Conservation (phyloP, 805 yeast genomes). For the Lipomyces spencermartinsiae region DNA sequence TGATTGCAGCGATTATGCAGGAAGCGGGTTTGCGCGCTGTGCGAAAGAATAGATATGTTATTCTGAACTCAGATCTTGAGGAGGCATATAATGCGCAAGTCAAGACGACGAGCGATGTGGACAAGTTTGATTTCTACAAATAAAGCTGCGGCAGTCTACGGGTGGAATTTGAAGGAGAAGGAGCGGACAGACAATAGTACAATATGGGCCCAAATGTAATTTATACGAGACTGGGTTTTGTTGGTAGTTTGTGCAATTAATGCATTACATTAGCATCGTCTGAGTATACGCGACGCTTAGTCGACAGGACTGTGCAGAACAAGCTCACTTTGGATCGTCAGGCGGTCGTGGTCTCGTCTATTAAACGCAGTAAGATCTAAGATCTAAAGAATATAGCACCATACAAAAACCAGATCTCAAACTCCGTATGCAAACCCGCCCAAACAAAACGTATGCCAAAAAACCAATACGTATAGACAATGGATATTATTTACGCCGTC, state of each 20-base stretch:
- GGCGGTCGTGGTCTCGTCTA: too few relatives aligned
- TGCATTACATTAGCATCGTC: background rate
- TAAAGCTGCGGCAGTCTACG: conserved; percentile 44
- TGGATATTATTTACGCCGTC: too few relatives aligned
- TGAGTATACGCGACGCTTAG: background rate
- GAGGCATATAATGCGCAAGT: conserved; percentile 98
- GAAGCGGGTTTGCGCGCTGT: conserved; percentile 99
- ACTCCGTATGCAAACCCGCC: background rate
- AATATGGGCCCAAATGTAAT: background rate
- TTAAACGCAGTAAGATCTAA: background rate
- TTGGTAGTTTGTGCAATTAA: background rate
- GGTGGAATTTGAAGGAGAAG: background rate
- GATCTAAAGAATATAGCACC: background rate
- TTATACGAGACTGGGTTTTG: background rate
- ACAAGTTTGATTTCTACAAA: conserved; percentile 96
- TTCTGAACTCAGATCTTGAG: conserved; percentile 92
- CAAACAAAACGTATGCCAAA: background rate
- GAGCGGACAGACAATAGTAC: background rate
- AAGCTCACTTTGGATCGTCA: background rate
- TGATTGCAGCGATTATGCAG: conserved; percentile 99
- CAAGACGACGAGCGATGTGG: conserved; percentile 92
- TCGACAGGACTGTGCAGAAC: background rate
- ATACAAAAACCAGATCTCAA: background rate
- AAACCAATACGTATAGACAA: background rate
- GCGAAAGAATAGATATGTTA: conserved; percentile 96